Conservation (phyloP, 768 basidiomycete genomes). For the Calocybe indica region DNA sequence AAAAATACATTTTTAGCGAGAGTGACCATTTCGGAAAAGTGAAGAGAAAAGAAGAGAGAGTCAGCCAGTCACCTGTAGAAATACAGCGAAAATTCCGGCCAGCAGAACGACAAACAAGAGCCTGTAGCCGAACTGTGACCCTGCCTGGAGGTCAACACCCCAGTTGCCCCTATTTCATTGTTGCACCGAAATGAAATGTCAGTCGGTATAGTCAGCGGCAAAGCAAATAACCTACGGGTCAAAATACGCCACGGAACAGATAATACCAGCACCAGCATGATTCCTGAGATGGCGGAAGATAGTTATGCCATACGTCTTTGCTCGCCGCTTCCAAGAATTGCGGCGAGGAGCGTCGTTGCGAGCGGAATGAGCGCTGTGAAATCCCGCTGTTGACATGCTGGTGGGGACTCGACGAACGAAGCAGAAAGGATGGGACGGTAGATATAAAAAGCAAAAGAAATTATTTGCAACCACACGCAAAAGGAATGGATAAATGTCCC, state of each 20-base stretch:
- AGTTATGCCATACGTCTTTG: constrained; percentile 10
- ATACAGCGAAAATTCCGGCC: constrained; percentile 76
- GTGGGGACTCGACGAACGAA: too few relatives aligned
- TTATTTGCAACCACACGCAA: too few relatives aligned
- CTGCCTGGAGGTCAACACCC: constrained; percentile 90
- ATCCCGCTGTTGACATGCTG: too few relatives aligned
- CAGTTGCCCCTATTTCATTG: constrained; percentile 67
- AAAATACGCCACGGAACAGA: constrained; percentile 86
- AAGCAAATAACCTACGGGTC: constrained; percentile 55
- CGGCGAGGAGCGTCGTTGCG: too few relatives aligned
- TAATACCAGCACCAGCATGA: constrained; percentile 79
- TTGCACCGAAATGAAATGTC: neutral
- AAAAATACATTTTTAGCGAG: neutral
- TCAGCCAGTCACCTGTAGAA: constrained; percentile 57
- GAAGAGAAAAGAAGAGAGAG: too few relatives aligned
- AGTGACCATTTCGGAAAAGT: neutral
- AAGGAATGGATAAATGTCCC: too few relatives aligned
- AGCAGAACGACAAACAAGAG: constrained; percentile 83
- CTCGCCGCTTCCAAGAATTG: too few relatives aligned
- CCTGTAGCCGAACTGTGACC: constrained; percentile 78
- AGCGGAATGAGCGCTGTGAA: too few relatives aligned
- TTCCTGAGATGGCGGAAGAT: constrained; percentile 47
- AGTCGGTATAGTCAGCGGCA: neutral
- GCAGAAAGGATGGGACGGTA: too few relatives aligned
- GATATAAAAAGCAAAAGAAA: too few relatives aligned